These are phyloP conservation scores for Suhomyces anneliseae DNA, from an alignment of 1,139 yeast genomes.

Conservation along the genomic window DNA sequence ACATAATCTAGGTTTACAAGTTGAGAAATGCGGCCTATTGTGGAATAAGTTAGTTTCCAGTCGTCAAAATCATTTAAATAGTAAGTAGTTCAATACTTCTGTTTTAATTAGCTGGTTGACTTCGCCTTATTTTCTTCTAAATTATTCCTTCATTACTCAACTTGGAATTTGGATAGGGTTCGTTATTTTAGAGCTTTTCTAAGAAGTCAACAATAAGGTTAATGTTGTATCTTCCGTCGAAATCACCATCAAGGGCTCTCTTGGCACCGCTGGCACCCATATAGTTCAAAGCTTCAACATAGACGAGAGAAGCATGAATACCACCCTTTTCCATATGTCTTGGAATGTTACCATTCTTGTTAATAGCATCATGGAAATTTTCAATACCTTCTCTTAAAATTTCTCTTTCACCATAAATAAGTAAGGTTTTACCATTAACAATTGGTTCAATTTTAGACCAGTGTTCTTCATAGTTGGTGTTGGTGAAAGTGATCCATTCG, in stretches of 20 bases:
- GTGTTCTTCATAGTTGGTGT: conserved; percentile 23
- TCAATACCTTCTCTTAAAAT: conserved; percentile 34
- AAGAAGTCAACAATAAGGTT: conserved; percentile 17
- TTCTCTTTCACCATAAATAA: conserved; percentile 38
- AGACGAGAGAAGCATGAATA: conserved; percentile 31
- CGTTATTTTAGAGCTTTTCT: conserved; percentile 5
- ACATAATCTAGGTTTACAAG: too few species aligned
- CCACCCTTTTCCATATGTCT: conserved; percentile 32
- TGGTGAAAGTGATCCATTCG: conserved; percentile 27
- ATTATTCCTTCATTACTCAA: too few species aligned
- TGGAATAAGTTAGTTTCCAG: too few species aligned
- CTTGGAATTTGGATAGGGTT: neutral
- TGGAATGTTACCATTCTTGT: conserved; percentile 21
- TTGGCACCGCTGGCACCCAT: conserved; percentile 22
- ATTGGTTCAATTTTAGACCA: conserved; percentile 35
- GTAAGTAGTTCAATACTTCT: too few species aligned
- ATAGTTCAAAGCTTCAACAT: conserved; percentile 34
- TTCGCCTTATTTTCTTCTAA: too few species aligned
- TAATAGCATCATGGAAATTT: conserved; percentile 22
- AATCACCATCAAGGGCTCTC: conserved; percentile 28
- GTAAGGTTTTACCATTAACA: conserved; percentile 26
- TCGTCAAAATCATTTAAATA: too few species aligned
- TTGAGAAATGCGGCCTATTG: too few species aligned
- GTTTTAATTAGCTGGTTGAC: too few species aligned
- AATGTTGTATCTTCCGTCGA: conserved; percentile 26